Percentiles rank a stretch among this genome's conserved stretches.
These are phyloP conservation scores for Adansonia madagascariensis DNA, from an alignment of 441 rosid genomes.

Conservation along the genomic window DNA sequence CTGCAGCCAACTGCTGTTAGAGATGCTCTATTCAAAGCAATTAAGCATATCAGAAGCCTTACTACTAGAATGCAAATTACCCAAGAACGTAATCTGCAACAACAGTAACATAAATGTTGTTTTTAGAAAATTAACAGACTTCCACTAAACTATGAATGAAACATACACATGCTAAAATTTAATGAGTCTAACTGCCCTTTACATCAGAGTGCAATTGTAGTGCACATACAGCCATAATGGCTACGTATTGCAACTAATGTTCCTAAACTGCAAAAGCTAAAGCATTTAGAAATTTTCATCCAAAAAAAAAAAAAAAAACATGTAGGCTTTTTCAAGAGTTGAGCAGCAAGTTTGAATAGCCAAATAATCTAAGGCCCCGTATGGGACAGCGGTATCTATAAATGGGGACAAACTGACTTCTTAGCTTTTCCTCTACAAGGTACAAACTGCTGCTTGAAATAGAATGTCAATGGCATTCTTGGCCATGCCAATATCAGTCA, in stretches of 20 bases:
- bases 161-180: neutral
- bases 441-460: neutral
- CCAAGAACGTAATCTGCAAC: neutral
- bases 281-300: neutral
- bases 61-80: neutral
- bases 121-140: neutral
- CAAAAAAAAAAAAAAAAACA: neutral
- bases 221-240: neutral
- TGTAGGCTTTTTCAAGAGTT: neutral
- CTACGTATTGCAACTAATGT: neutral
- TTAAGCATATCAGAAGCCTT: slow-evolving; percentile 16
- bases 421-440: neutral
- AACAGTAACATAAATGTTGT: slow-evolving; percentile 24
- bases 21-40: neutral
- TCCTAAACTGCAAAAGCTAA: neutral
- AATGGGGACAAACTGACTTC: neutral
- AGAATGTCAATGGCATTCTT: neutral
- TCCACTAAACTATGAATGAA: neutral
- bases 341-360: neutral
- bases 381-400: neutral
- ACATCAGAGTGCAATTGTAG: neutral
- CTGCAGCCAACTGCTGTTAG: slow-evolving; percentile 46
- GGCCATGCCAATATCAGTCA: neutral
- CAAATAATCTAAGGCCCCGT: neutral
- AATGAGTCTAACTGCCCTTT: neutral